Percentiles rank a stretch among this genome's conserved stretches.
Conservation (phyloP, 192 early-diverging fungal genomes). For the Pilaira anomala region DNA sequence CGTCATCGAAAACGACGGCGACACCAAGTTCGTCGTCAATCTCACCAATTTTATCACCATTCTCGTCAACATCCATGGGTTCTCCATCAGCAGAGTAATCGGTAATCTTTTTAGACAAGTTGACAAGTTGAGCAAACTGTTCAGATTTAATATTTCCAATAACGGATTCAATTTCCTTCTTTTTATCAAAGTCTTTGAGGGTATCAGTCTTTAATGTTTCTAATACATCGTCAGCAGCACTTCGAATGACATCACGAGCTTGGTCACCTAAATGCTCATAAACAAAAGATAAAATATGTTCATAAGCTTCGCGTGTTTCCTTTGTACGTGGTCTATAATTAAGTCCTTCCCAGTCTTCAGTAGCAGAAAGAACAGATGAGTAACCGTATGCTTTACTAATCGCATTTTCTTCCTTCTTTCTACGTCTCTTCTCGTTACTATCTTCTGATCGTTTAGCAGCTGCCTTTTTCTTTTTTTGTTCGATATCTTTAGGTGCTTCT, state of each 20-base stretch:
- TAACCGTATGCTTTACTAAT: conserved; percentile 67
- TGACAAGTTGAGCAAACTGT: conserved; percentile 83
- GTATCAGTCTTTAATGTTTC: conserved; percentile 80
- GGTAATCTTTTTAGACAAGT: conserved; percentile 92
- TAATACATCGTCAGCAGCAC: conserved; percentile 85
- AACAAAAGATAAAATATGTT: conserved; percentile 83
- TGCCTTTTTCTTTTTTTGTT: conserved; percentile 65
- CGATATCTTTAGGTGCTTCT: conserved; percentile 60
- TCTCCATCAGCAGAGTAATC: conserved; percentile 71
- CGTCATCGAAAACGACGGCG: conserved; percentile 95
- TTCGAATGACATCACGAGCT: conserved; percentile 84
- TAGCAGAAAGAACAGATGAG: conserved; percentile 75
- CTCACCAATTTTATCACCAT: conserved; percentile 49
- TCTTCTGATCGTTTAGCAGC: conserved; percentile 43
- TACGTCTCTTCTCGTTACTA: conserved; percentile 53
- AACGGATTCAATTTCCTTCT: conserved; percentile 75
- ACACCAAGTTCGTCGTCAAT: conserved; percentile 89
- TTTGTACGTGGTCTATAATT: conserved; percentile 86
- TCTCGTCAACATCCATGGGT: conserved; percentile 55
- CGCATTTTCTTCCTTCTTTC: conserved; percentile 54
- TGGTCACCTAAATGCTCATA: conserved; percentile 82
- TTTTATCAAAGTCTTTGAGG: conserved; percentile 87
- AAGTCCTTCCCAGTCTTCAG: conserved; percentile 81
- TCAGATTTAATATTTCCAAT: conserved; percentile 72
- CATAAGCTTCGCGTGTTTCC: conserved; percentile 87